Conservation (phyloP, 768 basidiomycete species). For the Cubamyces sp. region DNA sequence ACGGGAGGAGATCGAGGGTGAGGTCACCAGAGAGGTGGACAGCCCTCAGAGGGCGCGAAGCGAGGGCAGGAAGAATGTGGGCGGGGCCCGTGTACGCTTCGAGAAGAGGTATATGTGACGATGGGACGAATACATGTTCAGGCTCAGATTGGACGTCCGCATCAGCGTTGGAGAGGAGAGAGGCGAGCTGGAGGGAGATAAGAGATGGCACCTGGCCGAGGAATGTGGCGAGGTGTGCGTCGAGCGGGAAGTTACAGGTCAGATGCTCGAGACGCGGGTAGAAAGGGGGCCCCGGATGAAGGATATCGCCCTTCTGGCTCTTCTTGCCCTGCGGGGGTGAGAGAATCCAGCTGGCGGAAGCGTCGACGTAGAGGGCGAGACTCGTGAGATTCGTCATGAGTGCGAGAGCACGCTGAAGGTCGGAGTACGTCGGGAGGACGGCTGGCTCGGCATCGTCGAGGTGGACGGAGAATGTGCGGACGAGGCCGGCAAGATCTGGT, state of each 20-base stretch:
- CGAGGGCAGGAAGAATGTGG: conserved; percentile 59
- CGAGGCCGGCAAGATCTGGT: conserved; percentile 61
- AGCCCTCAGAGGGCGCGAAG: conserved; percentile 66
- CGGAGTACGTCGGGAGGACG: conserved; percentile 47
- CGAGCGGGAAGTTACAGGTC: conserved; percentile 63
- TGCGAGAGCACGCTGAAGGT: conserved; percentile 55
- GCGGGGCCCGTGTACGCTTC: conserved; percentile 66
- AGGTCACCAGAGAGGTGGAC: conserved; percentile 67
- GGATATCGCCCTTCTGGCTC: conserved; percentile 15
- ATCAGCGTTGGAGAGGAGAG: conserved; percentile 28
- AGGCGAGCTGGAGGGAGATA: conserved; percentile 59
- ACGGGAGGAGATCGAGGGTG: conserved; percentile 56
- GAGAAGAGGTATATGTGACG: conserved; percentile 47
- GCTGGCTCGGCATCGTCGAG: conserved; percentile 43
- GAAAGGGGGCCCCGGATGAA: conserved; percentile 14
- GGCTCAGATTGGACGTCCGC: conserved; percentile 17
- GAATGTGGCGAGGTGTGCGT: conserved; percentile 60
- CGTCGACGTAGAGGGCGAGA: conserved; percentile 56
- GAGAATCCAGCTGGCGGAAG: conserved; percentile 59
- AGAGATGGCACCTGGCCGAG: conserved; percentile 59
- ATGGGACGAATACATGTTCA: conserved; percentile 32
- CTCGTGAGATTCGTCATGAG: conserved; percentile 64
- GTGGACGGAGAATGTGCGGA: conserved; percentile 63
- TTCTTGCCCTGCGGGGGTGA: conserved; percentile 17
- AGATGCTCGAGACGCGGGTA: conserved; percentile 59